Evolutionary conservation across 495 filamentous ascomycete species (phyloP).

Genomic region (Cercophora sp.): DNA sequence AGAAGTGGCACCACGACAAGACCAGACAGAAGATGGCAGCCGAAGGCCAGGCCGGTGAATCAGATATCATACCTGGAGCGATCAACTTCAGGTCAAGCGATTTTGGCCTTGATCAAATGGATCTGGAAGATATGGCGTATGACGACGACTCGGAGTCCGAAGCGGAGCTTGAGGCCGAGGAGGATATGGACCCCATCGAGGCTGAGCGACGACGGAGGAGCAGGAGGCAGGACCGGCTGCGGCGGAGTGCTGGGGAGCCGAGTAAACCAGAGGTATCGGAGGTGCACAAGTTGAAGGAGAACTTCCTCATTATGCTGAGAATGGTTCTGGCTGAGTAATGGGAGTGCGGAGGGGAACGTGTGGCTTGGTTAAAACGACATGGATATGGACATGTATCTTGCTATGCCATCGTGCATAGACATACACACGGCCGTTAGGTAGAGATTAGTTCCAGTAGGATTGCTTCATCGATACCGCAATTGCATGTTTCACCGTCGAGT

Average conservation of each 20-base stretch:
- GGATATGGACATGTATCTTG: too few species aligned
- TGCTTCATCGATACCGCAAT: too few species aligned
- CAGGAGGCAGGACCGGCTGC: slow-evolving; percentile 71
- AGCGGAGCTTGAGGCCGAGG: slow-evolving; percentile 70
- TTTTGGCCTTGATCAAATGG: slow-evolving; percentile 85
- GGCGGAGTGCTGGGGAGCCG: slow-evolving; percentile 84
- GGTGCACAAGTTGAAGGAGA: slow-evolving; percentile 68
- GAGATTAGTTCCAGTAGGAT: too few species aligned
- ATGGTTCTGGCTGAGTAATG: slow-evolving; percentile 67
- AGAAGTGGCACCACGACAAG: slow-evolving; percentile 97
- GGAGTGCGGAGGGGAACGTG: not conserved
- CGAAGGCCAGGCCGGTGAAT: slow-evolving; percentile 52
- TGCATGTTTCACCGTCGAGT: too few species aligned
- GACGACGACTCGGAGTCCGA: slow-evolving; percentile 67
- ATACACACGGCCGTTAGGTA: too few species aligned
- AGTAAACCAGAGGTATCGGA: slow-evolving; percentile 76
- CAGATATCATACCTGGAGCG: slow-evolving; percentile 40
- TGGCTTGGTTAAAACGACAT: too few species aligned
- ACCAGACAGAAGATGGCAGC: slow-evolving; percentile 98
- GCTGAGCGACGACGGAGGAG: slow-evolving; percentile 73
- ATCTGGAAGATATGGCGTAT: slow-evolving; percentile 76
- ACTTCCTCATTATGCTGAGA: slow-evolving; percentile 81
- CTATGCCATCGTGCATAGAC: too few species aligned
- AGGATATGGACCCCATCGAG: slow-evolving; percentile 78
- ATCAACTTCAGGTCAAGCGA: slow-evolving; percentile 65